phyloP scores from a whole-genome alignment of 805 yeast species.

The Kodamaea nitidulidarum region DNA sequence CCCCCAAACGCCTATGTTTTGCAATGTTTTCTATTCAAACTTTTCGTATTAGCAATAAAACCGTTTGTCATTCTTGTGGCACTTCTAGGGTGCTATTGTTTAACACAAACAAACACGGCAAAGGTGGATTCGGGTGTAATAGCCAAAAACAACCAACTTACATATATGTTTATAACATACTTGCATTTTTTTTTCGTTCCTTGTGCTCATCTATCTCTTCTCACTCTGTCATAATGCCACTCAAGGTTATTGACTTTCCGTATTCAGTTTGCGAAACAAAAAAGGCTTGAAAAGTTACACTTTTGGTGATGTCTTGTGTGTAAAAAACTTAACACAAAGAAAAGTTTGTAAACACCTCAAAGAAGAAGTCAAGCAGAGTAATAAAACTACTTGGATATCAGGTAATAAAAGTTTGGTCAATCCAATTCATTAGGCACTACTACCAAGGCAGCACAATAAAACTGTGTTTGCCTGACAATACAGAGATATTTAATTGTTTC shows the following conservation, averaged over 20 bases:
- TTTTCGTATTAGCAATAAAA: too few relatives aligned
- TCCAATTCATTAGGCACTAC: neutral
- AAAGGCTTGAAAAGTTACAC: neutral
- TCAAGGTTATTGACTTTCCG: conserved; percentile 7
- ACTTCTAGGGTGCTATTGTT: too few relatives aligned
- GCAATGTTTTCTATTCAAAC: too few relatives aligned
- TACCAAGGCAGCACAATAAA: neutral
- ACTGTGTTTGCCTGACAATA: too few relatives aligned
- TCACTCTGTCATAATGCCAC: neutral
- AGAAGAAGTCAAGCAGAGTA: conserved; percentile 3
- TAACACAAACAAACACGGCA: too few relatives aligned
- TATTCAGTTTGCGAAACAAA: conserved; percentile 1
- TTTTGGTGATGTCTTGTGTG: neutral
- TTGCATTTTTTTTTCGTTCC: neutral
- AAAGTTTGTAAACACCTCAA: conserved; percentile 9
- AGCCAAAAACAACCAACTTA: too few relatives aligned
- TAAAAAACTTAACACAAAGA: conserved; percentile 4
- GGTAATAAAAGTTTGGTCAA: neutral
- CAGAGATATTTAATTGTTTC: too few relatives aligned
- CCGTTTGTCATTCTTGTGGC: too few relatives aligned
- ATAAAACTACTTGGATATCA: neutral
- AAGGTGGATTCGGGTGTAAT: too few relatives aligned
- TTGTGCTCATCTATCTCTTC: too few relatives aligned
- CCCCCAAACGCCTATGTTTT: too few relatives aligned
- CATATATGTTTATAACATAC: too few relatives aligned